Base-by-base conservation (phyloP, 1,139 yeast species). In the Suzukiozyma palmioleophila region DNA sequence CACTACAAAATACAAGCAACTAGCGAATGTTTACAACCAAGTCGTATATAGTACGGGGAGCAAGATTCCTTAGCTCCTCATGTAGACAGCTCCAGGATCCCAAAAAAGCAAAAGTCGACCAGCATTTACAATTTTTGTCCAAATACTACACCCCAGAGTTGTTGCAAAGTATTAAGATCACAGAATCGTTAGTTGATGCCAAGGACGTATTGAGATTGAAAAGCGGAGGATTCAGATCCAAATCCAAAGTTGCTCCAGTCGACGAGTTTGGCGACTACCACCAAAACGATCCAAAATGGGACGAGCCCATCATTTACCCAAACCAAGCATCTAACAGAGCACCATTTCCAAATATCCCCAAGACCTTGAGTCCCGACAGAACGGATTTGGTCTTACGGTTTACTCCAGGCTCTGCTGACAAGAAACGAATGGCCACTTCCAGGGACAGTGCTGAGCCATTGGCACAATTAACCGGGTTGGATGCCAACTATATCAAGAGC, bases 61-160 rank as follows among this genome's bases (percentile, higher is more conserved):
- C 31, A 3, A 33, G 36, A 36, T 12, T 36, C 3, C 27, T 29
- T n/a, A 29, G 34, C n/a, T 30, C 34, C 21, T 21, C 29, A 26
- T 14, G 15, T 25, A 16, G 26, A 22, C 32, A 28, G 18, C 26
- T 33, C 10, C 36, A 33, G 14, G 36, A 33, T 9, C 18, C 36
- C 4, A 31, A 26, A 31, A 31, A 31, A 13, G 35, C 9, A 16
- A 62, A 60, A 42, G 51, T 54, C 10, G 51, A 56, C 22, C 56
- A 70, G 43, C 94, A 85, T 59, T 51, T 81, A 45, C 75, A 79
- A 37, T 76, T 75, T 47, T 73, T 87, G 48, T 65, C 77, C 36
- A 76, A 85, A 56, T 87, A 79, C 64, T 87, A 87, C 58, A 77
- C 87, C 8, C 88, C 88, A 24, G 83, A 81, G 42, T 69, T 89